Evolutionary conservation across 139 green algal species (phyloP), one percentile per base, ranked within the genome.

Genomic region (Coelastrella sp.): DNA sequence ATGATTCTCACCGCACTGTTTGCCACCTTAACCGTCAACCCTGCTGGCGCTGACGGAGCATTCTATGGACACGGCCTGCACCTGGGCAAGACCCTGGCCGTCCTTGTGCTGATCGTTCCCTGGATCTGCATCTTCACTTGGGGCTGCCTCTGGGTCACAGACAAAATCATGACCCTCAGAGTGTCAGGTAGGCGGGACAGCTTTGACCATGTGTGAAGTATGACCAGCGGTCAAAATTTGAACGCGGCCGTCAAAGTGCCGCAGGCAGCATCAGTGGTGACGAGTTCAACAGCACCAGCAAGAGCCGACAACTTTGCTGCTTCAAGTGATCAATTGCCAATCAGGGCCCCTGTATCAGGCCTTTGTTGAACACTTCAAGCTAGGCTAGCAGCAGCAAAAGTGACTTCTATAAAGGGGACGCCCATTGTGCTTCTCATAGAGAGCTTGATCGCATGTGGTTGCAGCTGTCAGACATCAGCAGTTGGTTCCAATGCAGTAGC

Each of bases 101-200:
- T 85, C 58, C 59, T 90, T 25, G n/a, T 85, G 58, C 17, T 81
- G 8, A 35, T 90, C 20, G 74, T 90, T n/a, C 86, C 86, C 25
- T 90, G 86, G 86, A 49, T 90, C 86, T 66, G 60, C 10, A 63
- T 63, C n/a, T 57, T 61, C 14, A 90, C 86, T 6, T 84, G 73
- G 86, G 74, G 58, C 24, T 85, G 74, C 86, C 60, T 91, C 20
- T 88, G 68, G 81, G 25, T 91, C 10, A 89, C 88, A 27, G 81
- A 91, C 68, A 85, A 88, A 27, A 79, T 91, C 22, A 14, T 91
- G 22, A 24, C n/a, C 15, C 25, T 88, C 6, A 84, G 88, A 24
- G 80, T 88, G 6, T 78, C 25, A 65, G 85, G 85, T 90, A 24
- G 56, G 73, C 0, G 10, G 27, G 35, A 49, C 7, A 6, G 49